A percentile compares a stretch with the other conserved stretches of the same genome.
phyloP scores from a whole-genome alignment of 1,139 yeast species.

The Zygoascus sp. region DNA sequence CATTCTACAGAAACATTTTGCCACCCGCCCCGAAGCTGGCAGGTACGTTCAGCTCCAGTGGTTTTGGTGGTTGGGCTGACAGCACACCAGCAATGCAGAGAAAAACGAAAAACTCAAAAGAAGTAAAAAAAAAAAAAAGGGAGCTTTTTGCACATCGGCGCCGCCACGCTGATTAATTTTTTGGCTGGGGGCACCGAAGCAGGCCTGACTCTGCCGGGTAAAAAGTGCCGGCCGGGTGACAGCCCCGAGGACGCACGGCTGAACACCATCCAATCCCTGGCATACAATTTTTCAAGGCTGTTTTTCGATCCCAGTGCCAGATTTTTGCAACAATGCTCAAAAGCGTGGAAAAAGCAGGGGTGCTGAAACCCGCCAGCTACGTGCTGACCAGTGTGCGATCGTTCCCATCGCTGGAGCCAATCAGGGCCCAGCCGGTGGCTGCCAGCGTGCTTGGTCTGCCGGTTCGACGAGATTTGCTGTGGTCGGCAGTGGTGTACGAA shows the following conservation, averaged over 20 bases:
- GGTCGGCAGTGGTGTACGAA: constrained; percentile 93
- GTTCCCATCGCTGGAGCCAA: constrained; percentile 89
- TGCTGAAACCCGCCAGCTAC: constrained; percentile 56
- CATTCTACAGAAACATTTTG: too few relatives aligned
- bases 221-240: not conserved
- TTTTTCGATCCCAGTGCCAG: too few relatives aligned
- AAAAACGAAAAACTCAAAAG: not conserved
- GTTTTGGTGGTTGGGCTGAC: too few relatives aligned
- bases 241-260: too few relatives aligned
- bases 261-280: too few relatives aligned
- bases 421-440: constrained; percentile 69
- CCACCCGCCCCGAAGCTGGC: too few relatives aligned
- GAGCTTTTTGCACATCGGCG: too few relatives aligned
- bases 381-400: constrained; percentile 76
- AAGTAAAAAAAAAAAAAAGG: too few relatives aligned
- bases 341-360: constrained; percentile 9
- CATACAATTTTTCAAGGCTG: not conserved
- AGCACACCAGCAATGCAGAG: not conserved
- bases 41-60: too few relatives aligned
- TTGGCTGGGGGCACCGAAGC: too few relatives aligned
- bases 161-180: not conserved
- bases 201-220: not conserved
- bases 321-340: constrained; percentile 9
- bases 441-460: constrained; percentile 64
- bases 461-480: constrained; percentile 80